Evolutionary conservation across 2,329 filamentous ascomycete species (phyloP).

Genomic region (Lasiodiplodia theobromae): DNA sequence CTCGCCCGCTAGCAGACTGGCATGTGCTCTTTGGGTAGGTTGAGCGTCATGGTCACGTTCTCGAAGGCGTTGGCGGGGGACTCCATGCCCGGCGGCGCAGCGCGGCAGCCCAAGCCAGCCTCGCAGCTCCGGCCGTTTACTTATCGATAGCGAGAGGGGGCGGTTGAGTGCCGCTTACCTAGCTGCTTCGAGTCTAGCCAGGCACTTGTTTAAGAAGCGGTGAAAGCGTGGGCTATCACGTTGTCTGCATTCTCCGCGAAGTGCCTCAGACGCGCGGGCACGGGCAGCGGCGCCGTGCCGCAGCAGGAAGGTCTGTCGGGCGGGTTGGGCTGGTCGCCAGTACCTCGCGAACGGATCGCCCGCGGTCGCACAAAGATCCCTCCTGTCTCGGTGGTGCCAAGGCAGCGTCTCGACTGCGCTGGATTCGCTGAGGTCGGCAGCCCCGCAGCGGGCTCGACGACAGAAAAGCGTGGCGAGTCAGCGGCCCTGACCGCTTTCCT

Average conservation of each 20-base stretch:
- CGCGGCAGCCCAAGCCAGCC: constrained; percentile 7
- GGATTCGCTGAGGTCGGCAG: constrained; percentile 8
- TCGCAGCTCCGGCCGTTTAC: background rate
- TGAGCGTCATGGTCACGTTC: constrained; percentile 21
- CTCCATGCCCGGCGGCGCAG: constrained; percentile 1
- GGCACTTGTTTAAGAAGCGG: constrained; percentile 28
- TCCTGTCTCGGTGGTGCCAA: constrained; percentile 22
- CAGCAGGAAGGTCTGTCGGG: constrained; percentile 17
- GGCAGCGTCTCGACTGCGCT: constrained; percentile 2
- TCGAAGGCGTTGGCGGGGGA: constrained; percentile 11
- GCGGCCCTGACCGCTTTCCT: constrained; percentile 22
- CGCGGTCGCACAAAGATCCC: constrained; percentile 21
- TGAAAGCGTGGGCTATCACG: constrained; percentile 16
- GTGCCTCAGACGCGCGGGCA: constrained; percentile 6
- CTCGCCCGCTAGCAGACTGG: background rate
- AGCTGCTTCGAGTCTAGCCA: constrained; percentile 28
- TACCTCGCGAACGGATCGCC: constrained; percentile 8
- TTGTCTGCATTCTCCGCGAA: constrained; percentile 14
- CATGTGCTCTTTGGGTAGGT: constrained; percentile 12
- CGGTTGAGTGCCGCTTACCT: constrained; percentile 8
- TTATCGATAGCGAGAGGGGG: constrained; percentile 13
- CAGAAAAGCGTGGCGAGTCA: constrained; percentile 16
- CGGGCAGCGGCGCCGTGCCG: constrained; percentile 11
- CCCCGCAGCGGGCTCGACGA: constrained; percentile 21
- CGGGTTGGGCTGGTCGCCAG: constrained; percentile 5